Evolutionary conservation across 805 yeast genomes (phyloP).

Genomic region (Saturnispora silvae): DNA sequence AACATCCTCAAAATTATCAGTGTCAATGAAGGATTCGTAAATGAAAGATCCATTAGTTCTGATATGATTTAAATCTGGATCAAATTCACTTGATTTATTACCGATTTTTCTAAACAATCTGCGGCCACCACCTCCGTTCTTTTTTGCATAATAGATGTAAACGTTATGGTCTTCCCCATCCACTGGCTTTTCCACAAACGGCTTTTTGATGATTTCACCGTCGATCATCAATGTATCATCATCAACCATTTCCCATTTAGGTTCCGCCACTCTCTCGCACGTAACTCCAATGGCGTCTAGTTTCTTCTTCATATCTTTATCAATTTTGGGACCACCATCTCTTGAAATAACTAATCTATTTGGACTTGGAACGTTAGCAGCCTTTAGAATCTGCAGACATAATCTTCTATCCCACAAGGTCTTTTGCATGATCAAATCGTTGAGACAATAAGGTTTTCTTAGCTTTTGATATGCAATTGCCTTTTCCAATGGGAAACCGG

Average conservation of each 20-base stretch:
- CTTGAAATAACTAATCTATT: slow-evolving; percentile 78
- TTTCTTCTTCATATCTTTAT: slow-evolving; percentile 51
- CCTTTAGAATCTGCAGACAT: slow-evolving; percentile 68
- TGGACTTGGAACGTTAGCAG: slow-evolving; percentile 84
- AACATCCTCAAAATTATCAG: slow-evolving; percentile 96
- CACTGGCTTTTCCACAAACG: slow-evolving; percentile 96
- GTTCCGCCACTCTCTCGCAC: slow-evolving; percentile 43
- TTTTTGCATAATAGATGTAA: slow-evolving; percentile 76
- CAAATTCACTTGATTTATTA: slow-evolving; percentile 93
- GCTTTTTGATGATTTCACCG: slow-evolving; percentile 66
- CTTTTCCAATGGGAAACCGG: slow-evolving; percentile 92
- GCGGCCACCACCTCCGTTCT: slow-evolving; percentile 97
- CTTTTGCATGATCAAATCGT: slow-evolving; percentile 85
- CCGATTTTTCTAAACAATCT: slow-evolving; percentile 91
- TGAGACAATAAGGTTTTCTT: slow-evolving; percentile 81
- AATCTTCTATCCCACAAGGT: slow-evolving; percentile 95
- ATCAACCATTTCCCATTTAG: slow-evolving; percentile 79
- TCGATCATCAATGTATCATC: slow-evolving; percentile 73
- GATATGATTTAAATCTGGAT: slow-evolving; percentile 61
- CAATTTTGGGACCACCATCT: slow-evolving; percentile 92
- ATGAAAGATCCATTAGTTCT: slow-evolving; percentile 86
- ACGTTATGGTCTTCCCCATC: slow-evolving; percentile 99
- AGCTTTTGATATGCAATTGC: slow-evolving; percentile 85
- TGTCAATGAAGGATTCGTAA: slow-evolving; percentile 93
- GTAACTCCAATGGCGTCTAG: slow-evolving; percentile 54